These are phyloP conservation scores for Sporisorium reilianum DNA, from an alignment of 1,284 basidiomycete species.

Conservation along the genomic window DNA sequence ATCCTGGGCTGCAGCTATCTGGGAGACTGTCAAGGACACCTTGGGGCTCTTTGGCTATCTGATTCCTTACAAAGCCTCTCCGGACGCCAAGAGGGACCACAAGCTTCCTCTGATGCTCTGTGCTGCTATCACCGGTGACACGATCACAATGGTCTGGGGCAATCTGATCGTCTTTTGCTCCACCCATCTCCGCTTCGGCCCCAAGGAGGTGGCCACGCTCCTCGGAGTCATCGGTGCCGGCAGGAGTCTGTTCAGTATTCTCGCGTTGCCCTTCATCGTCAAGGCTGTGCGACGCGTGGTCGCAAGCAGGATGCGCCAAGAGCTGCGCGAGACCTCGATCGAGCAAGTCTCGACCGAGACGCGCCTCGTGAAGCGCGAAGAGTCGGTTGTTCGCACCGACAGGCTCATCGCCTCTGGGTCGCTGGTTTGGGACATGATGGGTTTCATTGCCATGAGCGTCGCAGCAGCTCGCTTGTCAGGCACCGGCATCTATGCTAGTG, in stretches of 20 bases:
- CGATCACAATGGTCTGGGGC: conserved; percentile 24
- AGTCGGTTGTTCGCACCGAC: conserved; percentile 37
- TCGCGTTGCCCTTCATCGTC: conserved; percentile 32
- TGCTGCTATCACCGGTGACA: conserved; percentile 25
- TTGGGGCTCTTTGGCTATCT: conserved; percentile 31
- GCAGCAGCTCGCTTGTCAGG: conserved; percentile 23
- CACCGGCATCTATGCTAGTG: conserved; percentile 32
- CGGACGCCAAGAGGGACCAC: conserved; percentile 22
- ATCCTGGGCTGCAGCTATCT: neutral
- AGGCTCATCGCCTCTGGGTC: conserved; percentile 23
- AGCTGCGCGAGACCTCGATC: conserved; percentile 4
- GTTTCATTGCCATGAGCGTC: conserved; percentile 31
- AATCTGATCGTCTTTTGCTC: conserved; percentile 39
- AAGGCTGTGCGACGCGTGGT: conserved; percentile 13
- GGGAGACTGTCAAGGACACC: conserved; percentile 8
- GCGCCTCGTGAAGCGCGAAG: conserved; percentile 23
- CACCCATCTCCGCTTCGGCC: conserved; percentile 35
- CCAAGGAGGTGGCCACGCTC: conserved; percentile 21
- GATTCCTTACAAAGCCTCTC: conserved; percentile 24
- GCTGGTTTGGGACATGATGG: conserved; percentile 13
- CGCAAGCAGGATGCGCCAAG: conserved; percentile 28
- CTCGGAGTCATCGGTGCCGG: conserved; percentile 23
- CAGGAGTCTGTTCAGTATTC: conserved; percentile 26
- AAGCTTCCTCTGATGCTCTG: conserved; percentile 35
- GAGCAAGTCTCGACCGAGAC: conserved; percentile 10